phyloP scores from a whole-genome alignment of 345 rosid genomes.

The Angophora floribunda region DNA sequence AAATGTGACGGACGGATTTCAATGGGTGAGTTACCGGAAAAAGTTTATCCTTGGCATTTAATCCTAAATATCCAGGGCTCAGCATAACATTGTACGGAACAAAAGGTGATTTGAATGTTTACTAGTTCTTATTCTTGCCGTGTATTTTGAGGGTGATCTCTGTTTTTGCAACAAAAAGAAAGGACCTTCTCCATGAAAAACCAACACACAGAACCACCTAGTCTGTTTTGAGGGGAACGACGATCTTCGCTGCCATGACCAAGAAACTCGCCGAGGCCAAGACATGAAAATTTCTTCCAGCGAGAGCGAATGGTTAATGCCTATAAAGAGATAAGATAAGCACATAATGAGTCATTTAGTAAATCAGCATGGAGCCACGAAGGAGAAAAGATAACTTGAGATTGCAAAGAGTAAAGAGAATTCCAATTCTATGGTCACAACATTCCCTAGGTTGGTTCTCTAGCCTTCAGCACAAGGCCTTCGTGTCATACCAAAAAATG shows the following conservation, averaged over 20 bases:
- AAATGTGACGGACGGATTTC: background rate
- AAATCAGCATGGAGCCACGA: background rate
- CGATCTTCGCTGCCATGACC: background rate
- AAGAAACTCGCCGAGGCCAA: background rate
- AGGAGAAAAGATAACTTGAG: background rate
- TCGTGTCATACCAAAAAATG: background rate
- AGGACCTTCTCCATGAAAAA: background rate
- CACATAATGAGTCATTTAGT: background rate
- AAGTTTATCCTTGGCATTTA: background rate
- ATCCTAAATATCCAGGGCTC: background rate
- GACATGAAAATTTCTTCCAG: background rate
- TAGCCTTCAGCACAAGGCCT: background rate
- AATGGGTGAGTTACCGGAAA: background rate
- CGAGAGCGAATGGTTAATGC: background rate
- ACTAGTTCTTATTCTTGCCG: background rate
- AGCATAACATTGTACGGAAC: background rate
- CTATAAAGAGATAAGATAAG: background rate
- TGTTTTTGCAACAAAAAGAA: background rate
- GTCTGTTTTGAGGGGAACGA: background rate
- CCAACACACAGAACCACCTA: background rate
- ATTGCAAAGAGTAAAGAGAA: too few species aligned
- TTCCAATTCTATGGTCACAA: background rate
- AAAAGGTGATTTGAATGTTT: background rate
- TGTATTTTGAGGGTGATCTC: background rate
- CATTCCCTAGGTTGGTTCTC: background rate